Percentiles rank a stretch among this genome's conserved stretches.
Evolutionary conservation across 106 monocot species (phyloP).

Genomic region (Chionographis japonica): DNA sequence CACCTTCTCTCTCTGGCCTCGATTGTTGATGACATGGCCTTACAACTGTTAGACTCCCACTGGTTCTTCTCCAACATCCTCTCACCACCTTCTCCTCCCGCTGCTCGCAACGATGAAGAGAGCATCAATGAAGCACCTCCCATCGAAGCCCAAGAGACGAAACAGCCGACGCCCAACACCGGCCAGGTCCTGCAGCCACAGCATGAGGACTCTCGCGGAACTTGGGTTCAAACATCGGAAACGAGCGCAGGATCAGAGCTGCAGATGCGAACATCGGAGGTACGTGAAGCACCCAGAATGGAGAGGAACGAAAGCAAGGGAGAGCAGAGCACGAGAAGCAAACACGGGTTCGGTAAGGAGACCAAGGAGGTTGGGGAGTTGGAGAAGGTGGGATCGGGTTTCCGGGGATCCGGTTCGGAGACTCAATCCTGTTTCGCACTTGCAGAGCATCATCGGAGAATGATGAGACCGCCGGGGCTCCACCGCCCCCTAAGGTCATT

Average conservation of each 20-base stretch:
- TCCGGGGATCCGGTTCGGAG: no score
- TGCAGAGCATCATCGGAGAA: no score
- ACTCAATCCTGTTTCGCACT: no score
- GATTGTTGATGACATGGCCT: neutral
- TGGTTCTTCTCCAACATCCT: conserved; percentile 54
- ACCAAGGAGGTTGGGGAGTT: neutral
- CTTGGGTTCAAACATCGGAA: no score
- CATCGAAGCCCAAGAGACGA: neutral
- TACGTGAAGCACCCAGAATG: neutral
- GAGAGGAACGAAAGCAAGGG: neutral
- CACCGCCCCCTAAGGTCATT: no score
- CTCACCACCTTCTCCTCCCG: conserved; percentile 6
- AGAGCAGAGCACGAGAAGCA: neutral
- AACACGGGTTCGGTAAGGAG: neutral
- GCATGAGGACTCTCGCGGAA: no score
- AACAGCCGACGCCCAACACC: neutral
- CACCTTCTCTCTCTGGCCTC: no score
- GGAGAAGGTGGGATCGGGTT: neutral
- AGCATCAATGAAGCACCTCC: neutral
- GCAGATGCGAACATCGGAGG: neutral
- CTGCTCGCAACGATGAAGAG: neutral
- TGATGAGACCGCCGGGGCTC: no score
- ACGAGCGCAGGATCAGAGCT: neutral
- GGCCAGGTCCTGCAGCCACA: neutral
- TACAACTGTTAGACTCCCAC: conserved; percentile 24